These are phyloP conservation scores for Penicillium sp. DNA, from an alignment of 2,329 filamentous ascomycete species.

Conservation along the genomic window DNA sequence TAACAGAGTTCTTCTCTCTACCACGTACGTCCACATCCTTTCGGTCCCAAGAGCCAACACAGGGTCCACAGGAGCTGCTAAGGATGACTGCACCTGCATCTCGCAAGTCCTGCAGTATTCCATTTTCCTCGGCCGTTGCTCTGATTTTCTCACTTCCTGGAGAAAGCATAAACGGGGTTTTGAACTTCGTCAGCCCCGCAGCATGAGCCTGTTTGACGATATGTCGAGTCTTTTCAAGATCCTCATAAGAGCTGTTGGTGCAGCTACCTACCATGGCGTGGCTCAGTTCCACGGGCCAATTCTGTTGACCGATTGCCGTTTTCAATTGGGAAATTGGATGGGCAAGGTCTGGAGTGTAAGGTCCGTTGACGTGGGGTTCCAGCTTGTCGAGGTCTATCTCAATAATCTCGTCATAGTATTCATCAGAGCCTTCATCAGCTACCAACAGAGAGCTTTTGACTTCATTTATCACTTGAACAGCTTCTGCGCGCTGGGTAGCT, in stretches of 20 bases:
- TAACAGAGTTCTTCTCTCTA: constrained; percentile 79
- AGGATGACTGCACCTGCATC: constrained; percentile 92
- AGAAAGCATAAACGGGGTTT: constrained; percentile 88
- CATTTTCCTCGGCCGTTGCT: constrained; percentile 83
- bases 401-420: constrained; percentile 86
- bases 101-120: constrained; percentile 88
- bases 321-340: constrained; percentile 97
- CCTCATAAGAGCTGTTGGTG: constrained; percentile 85
- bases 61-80: constrained; percentile 89
- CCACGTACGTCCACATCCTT: constrained; percentile 83
- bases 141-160: constrained; percentile 96
- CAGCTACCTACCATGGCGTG: constrained; percentile 96
- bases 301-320: constrained; percentile 85
- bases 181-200: constrained; percentile 89
- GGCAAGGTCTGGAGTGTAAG: constrained; percentile 96
- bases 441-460: constrained; percentile 76
- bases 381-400: constrained; percentile 93
- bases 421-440: constrained; percentile 73
- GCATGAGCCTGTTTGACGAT: constrained; percentile 60
- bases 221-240: constrained; percentile 53
- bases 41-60: constrained; percentile 93
- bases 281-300: constrained; percentile 94
- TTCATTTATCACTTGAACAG: constrained; percentile 79
- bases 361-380: constrained; percentile 97
- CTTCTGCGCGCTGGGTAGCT: constrained; percentile 83